These are phyloP conservation scores for Botrytis hyacinthi DNA, from an alignment of 2,329 filamentous ascomycete species.

Conservation along the genomic window DNA sequence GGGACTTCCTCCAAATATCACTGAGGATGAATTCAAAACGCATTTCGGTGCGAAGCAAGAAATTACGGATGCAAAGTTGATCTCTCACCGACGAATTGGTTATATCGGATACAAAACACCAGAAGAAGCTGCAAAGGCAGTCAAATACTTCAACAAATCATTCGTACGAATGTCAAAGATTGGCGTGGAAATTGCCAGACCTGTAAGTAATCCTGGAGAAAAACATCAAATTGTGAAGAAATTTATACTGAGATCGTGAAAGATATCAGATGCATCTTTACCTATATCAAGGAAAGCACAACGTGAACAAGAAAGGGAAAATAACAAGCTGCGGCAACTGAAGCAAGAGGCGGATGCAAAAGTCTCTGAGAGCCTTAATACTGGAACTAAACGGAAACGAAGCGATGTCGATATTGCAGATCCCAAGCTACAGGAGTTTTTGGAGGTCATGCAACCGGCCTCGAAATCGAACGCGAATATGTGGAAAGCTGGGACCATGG, in stretches of 20 bases:
- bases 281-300: slow-evolving; percentile 42
- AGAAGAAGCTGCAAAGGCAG: slow-evolving; percentile 75
- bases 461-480: slow-evolving; percentile 63
- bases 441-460: slow-evolving; percentile 74
- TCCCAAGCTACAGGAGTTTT: slow-evolving; percentile 80
- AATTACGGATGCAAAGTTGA: slow-evolving; percentile 89
- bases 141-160: slow-evolving; percentile 92
- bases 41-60: slow-evolving; percentile 77
- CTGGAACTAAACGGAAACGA: slow-evolving; percentile 63
- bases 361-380: slow-evolving; percentile 41
- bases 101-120: slow-evolving; percentile 90
- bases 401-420: slow-evolving; percentile 60
- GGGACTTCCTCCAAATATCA: slow-evolving; percentile 80
- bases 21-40: slow-evolving; percentile 79
- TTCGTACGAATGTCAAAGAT: slow-evolving; percentile 97
- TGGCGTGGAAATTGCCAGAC: slow-evolving; percentile 79
- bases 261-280: slow-evolving; percentile 41
- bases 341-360: slow-evolving; percentile 28
- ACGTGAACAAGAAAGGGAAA: slow-evolving; percentile 38
- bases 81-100: slow-evolving; percentile 85
- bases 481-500: slow-evolving; percentile 55
- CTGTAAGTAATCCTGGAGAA: slow-evolving; percentile 52
- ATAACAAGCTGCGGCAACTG: slow-evolving; percentile 28
- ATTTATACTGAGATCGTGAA: not conserved
- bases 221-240: not conserved